Evolutionary conservation across 129 eudicot species (phyloP).

Genomic region (Centaurea solstitialis): DNA sequence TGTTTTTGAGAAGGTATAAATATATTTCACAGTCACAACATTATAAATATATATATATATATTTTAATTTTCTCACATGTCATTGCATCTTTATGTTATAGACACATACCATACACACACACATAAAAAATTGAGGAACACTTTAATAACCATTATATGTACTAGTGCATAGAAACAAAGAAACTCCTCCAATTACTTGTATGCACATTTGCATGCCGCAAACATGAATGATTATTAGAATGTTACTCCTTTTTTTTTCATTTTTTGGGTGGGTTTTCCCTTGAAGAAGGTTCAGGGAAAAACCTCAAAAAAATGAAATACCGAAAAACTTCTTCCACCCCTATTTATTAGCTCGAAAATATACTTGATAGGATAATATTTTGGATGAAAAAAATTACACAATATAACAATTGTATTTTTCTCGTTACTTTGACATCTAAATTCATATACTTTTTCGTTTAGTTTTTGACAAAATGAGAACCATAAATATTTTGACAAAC

Average conservation of each 20-base stretch:
- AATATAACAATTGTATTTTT: too few species aligned
- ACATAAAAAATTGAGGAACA: background rate
- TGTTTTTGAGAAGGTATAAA: constrained; percentile 71
- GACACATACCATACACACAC: background rate
- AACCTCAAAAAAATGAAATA: too few species aligned
- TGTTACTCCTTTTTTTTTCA: too few species aligned
- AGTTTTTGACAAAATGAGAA: background rate
- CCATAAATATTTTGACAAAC: background rate
- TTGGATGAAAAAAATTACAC: too few species aligned
- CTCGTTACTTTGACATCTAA: too few species aligned
- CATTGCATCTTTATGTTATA: background rate
- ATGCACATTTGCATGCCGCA: background rate
- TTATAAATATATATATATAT: background rate
- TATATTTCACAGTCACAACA: background rate
- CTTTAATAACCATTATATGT: background rate
- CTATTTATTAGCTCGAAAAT: too few species aligned
- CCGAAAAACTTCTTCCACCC: too few species aligned
- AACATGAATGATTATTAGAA: background rate
- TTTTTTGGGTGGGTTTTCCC: background rate
- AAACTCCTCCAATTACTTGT: background rate
- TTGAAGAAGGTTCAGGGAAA: too few species aligned
- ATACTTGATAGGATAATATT: too few species aligned
- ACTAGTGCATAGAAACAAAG: background rate
- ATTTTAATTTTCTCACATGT: background rate
- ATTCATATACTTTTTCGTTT: too few species aligned